phyloP scores from a whole-genome alignment of 2,329 filamentous ascomycete species.

The Colletotrichum salicis region DNA sequence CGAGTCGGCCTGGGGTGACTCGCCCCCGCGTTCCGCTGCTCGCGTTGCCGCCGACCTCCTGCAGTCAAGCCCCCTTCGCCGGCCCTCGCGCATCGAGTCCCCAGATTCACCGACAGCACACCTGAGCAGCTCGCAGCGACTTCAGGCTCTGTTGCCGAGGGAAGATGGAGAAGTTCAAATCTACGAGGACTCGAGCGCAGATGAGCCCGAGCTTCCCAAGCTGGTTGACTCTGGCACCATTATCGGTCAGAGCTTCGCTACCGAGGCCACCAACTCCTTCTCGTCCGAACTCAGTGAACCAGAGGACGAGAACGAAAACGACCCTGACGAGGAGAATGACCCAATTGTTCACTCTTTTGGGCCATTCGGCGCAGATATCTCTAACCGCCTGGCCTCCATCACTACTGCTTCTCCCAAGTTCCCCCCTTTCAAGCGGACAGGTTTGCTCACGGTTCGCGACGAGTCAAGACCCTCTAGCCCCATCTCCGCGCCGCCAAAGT shows the following conservation, averaged over 20 bases:
- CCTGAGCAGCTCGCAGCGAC: slow-evolving; percentile 54
- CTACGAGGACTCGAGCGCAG: slow-evolving; percentile 38
- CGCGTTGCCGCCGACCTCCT: slow-evolving; percentile 54
- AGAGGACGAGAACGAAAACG: slow-evolving; percentile 56
- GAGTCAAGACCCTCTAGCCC: slow-evolving; percentile 29
- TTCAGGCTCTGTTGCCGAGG: slow-evolving; percentile 57
- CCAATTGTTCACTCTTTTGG: slow-evolving; percentile 93
- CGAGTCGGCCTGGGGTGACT: slow-evolving; percentile 79
- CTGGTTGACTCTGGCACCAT: slow-evolving; percentile 35
- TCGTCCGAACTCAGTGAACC: slow-evolving; percentile 67
- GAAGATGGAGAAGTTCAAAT: slow-evolving; percentile 38
- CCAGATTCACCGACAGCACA: slow-evolving; percentile 72
- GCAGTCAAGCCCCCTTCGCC: slow-evolving; percentile 70
- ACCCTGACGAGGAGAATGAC: slow-evolving; percentile 92
- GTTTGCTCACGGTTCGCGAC: slow-evolving; percentile 17
- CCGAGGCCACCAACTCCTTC: slow-evolving; percentile 63
- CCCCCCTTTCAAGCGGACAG: slow-evolving; percentile 37
- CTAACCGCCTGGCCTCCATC: slow-evolving; percentile 84
- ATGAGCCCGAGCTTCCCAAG: slow-evolving; percentile 52
- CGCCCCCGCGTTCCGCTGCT: slow-evolving; percentile 53
- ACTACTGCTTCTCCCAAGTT: slow-evolving; percentile 72
- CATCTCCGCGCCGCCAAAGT: slow-evolving; percentile 28
- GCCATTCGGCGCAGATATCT: slow-evolving; percentile 85
- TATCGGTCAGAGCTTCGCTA: slow-evolving; percentile 58
- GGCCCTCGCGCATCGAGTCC: slow-evolving; percentile 70